Conservation (phyloP, 306 rosid genomes). For the Quercus parvula region DNA sequence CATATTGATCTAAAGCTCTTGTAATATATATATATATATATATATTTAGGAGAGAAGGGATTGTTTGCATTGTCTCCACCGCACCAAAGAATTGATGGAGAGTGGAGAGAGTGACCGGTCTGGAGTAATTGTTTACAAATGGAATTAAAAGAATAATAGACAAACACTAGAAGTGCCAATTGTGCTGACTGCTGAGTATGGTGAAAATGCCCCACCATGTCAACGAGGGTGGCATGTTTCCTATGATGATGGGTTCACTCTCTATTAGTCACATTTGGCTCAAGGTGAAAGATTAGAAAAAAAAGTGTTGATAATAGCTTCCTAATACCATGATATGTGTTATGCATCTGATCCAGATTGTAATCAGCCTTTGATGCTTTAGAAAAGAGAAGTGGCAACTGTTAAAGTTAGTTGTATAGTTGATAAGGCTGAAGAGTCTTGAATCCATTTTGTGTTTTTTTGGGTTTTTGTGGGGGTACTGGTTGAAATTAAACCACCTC, state of each 20-base stretch:
- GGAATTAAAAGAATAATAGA: conserved; percentile 62
- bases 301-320: not conserved
- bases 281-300: not conserved
- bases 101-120: conserved; percentile 67
- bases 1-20: too few relatives aligned
- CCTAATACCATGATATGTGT: not conserved
- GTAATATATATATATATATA: too few relatives aligned
- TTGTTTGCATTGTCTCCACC: conserved; percentile 61
- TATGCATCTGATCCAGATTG: not conserved
- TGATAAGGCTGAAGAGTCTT: not conserved
- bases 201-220: conserved; percentile 60
- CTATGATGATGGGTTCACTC: conserved; percentile 70
- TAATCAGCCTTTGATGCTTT: not conserved
- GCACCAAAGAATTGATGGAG: conserved; percentile 89
- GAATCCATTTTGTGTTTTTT: not conserved
- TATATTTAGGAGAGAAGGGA: conserved; percentile 56
- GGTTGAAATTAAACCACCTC: too few relatives aligned
- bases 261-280: conserved; percentile 31
- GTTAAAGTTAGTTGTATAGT: not conserved
- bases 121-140: conserved; percentile 72
- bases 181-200: conserved; percentile 73
- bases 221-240: conserved; percentile 63
- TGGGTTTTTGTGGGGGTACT: not conserved
- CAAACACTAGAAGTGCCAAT: conserved; percentile 62
- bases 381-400: not conserved